Base-by-base conservation (phyloP, 306 rosid genomes). In the Prunus campanulata region DNA sequence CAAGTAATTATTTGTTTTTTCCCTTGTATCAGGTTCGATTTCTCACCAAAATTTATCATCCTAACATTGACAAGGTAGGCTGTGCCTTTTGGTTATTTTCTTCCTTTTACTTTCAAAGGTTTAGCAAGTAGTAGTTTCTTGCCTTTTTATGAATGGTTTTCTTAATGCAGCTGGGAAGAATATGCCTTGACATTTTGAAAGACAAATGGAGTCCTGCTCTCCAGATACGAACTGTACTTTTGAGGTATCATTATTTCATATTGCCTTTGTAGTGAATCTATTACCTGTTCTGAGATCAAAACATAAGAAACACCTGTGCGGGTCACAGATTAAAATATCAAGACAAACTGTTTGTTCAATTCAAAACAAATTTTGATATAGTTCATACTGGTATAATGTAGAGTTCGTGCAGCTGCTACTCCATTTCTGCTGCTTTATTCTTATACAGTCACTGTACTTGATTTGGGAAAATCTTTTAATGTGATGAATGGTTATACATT, bases 181-280 rank as follows among this genome's bases (percentile, higher is more conserved):
- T 92, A 81, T 92, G 97, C 75, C 97, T 92, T 78, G 97, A 92
- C 82, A 90, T 92, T 75, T 90, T 92, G 88, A 92, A 92, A 75
- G 97, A 92, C 83, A 92, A 90, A 80, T 92, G 96, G 97, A 92
- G 93, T 68, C 97, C 97, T 66, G 97, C 96, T 64, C 96, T 92
- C 57, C 92, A 84, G 91, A 92, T 92, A 68, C 91, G 97, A 78
- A 92, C 96, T 79, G 97, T 92, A 62, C 97, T 92, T 79, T 83
- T 92, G 86, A 92, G 97, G 97, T 90, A 89, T 77, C 19, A 57
- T 64, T 30, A 42, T 61, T 47, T 61, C 25, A 61, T 47, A n/a
- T 60, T 65, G 47, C 61, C 59, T 25, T 25, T 61, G 59, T 11
- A 11, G 56, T 8, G 25, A 42, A 10, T 59, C 44, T 8, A 18